Conservation (phyloP, 768 basidiomycete species). For the Phlegmacium glaucopus region DNA sequence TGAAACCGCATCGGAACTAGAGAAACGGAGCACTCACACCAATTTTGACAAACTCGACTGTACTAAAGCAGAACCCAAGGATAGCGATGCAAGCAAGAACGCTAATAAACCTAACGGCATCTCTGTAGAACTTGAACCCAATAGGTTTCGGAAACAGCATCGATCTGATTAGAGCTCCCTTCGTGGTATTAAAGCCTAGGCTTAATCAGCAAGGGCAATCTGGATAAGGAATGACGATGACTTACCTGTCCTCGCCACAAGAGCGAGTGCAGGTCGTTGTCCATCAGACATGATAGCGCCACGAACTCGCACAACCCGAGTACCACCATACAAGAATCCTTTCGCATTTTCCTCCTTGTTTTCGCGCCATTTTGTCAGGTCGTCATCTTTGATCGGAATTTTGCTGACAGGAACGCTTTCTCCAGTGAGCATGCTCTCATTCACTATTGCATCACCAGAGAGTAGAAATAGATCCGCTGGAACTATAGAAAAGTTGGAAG, state of each 20-base stretch:
- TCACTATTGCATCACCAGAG: conserved; percentile 95
- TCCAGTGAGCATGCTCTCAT: conserved; percentile 99
- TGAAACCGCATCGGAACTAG: background rate
- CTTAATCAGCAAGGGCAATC: background rate
- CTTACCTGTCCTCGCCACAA: conserved; percentile 85
- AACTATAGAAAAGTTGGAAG: conserved; percentile 64
- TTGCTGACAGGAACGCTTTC: conserved; percentile 98
- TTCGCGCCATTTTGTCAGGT: conserved; percentile 67
- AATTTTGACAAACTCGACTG: conserved; percentile 87
- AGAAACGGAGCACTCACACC: conserved; percentile 51
- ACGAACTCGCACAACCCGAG: conserved; percentile 84
- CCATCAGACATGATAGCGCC: conserved; percentile 53
- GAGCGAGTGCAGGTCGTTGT: conserved; percentile 62
- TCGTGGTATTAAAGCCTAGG: conserved; percentile 91
- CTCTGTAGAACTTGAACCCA: conserved; percentile 97
- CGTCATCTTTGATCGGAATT: conserved; percentile 75
- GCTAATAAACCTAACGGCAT: conserved; percentile 86
- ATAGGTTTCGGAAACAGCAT: conserved; percentile 99
- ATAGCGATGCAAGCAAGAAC: conserved; percentile 91
- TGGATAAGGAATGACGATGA: background rate
- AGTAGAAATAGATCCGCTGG: conserved; percentile 92
- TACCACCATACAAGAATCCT: conserved; percentile 87
- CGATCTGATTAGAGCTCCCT: conserved; percentile 91
- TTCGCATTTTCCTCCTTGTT: conserved; percentile 72
- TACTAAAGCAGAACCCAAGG: conserved; percentile 87